Evolutionary conservation across 257 asterid species (phyloP).

Genomic region (Lavandula angustifolia): DNA sequence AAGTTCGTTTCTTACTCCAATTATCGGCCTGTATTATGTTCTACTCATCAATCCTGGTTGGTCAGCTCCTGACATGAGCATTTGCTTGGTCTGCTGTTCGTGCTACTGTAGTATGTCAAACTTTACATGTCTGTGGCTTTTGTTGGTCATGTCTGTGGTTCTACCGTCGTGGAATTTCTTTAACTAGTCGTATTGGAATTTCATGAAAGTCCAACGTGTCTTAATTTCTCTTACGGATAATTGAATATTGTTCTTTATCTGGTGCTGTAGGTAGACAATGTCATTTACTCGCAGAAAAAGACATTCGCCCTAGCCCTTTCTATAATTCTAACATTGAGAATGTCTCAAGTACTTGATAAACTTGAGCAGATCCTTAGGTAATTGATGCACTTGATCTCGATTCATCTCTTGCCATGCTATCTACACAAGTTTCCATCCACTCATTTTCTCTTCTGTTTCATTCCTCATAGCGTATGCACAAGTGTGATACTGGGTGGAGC

Average conservation of each 20-base stretch:
- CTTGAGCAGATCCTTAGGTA: constrained; percentile 95
- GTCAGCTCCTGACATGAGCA: too few relatives aligned
- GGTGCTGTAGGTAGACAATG: constrained; percentile 74
- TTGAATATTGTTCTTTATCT: constrained; percentile 16
- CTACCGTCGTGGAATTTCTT: constrained; percentile 1
- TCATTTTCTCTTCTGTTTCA: constrained; percentile 28
- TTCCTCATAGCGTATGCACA: constrained; percentile 66
- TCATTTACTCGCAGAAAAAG: constrained; percentile 65
- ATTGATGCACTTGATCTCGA: constrained; percentile 26
- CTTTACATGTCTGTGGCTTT: neutral
- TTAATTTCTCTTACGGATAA: constrained; percentile 1
- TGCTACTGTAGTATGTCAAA: neutral
- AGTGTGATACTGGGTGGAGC: constrained; percentile 83
- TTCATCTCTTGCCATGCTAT: constrained; percentile 14
- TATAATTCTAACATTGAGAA: constrained; percentile 70
- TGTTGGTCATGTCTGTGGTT: neutral
- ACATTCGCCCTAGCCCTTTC: constrained; percentile 83
- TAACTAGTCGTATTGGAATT: neutral
- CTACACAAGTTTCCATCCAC: constrained; percentile 17
- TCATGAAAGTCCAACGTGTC: neutral
- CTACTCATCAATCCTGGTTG: too few relatives aligned
- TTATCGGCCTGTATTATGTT: too few relatives aligned
- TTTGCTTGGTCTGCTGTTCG: constrained; percentile 14
- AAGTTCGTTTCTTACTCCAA: too few relatives aligned
- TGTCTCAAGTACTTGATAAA: constrained; percentile 91